Percentiles rank a stretch among this genome's conserved stretches.
Evolutionary conservation across 2,329 filamentous ascomycete species (phyloP).

Genomic region (Penicillium rolfsii): DNA sequence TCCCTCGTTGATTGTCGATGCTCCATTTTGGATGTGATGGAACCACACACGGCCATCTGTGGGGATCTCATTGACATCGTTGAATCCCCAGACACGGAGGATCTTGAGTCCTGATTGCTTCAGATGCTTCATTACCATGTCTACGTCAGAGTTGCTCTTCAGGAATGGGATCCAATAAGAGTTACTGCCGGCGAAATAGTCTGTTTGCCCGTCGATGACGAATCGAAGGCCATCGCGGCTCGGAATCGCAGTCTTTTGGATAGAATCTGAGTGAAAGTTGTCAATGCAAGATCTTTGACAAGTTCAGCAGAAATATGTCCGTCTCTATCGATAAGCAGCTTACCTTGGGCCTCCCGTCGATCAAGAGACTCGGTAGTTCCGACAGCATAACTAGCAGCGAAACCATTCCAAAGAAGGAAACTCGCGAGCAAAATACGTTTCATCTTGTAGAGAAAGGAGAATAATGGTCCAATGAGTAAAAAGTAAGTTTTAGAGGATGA

Average conservation of each 20-base stretch:
- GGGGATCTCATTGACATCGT: slow-evolving; percentile 49
- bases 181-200: slow-evolving; percentile 56
- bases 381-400: slow-evolving; percentile 2
- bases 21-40: slow-evolving; percentile 44
- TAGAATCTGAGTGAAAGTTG: not conserved
- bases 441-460: not conserved
- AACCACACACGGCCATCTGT: slow-evolving; percentile 51
- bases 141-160: slow-evolving; percentile 54
- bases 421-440: slow-evolving; percentile 1
- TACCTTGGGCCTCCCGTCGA: not conserved
- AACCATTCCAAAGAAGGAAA: not conserved
- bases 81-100: slow-evolving; percentile 59
- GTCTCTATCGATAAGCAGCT: not conserved
- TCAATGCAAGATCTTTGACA: not conserved
- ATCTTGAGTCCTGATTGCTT: slow-evolving; percentile 52
- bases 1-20: slow-evolving; percentile 63
- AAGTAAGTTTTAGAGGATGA: not conserved
- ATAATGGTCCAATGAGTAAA: not conserved
- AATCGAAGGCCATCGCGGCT: slow-evolving; percentile 35
- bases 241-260: not conserved
- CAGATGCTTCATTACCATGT: slow-evolving; percentile 42
- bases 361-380: not conserved
- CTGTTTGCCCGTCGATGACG: slow-evolving; percentile 43
- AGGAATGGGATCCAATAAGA: slow-evolving; percentile 58
- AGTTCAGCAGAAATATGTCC: too few relatives aligned